Base-by-base conservation (phyloP, 1,139 yeast genomes). In the Taiozyma onychis region DNA sequence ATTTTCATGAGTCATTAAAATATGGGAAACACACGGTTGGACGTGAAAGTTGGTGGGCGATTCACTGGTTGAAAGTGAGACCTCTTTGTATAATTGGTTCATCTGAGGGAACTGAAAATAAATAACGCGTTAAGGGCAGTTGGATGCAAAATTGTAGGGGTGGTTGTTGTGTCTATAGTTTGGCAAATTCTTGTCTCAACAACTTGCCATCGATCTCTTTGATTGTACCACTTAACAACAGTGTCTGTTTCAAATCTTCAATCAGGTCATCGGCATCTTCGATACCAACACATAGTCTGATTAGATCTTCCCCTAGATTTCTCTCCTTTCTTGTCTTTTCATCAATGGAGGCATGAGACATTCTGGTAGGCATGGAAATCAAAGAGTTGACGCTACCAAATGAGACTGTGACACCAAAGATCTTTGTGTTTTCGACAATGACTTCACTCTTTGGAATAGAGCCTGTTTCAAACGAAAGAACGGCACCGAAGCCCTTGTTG, bases 341-440 rank as follows among this genome's bases (percentile, higher is more conserved):
- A 63, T 89, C 97, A 57, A 91, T 90, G 6, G 96, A 85, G n/a
- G 97, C 97, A 65, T 90, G 97, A 3, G 96, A 88, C 97, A 90
- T 90, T 67, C 81, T 81, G 68, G 97, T 88, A 13, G 97, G 97
- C 85, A 90, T 80, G 45, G 95, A 86, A 52, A 91, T 88, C 62
- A 91, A 75, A 21, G 96, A 88, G 70, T 89, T 88, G 51, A 91
- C 97, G 67, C 96, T 87, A 21, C 98, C 98, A 69, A 91, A 91
- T 6, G 96, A 87, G 5, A 91, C 97, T 10, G 96, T 88, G 57
- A 91, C 89, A 39, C 93, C 90, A 73, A 88, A 91, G 44, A 91
- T 74, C 51, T 83, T 81, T 11, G 91, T 81, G 48, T 75, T 73
- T 60, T 88, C 93, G 26, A 90, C 93, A 55, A 91, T 83, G 53